Evolutionary conservation across 306 rosid species (phyloP).

Genomic region (Luffa aegyptiaca): DNA sequence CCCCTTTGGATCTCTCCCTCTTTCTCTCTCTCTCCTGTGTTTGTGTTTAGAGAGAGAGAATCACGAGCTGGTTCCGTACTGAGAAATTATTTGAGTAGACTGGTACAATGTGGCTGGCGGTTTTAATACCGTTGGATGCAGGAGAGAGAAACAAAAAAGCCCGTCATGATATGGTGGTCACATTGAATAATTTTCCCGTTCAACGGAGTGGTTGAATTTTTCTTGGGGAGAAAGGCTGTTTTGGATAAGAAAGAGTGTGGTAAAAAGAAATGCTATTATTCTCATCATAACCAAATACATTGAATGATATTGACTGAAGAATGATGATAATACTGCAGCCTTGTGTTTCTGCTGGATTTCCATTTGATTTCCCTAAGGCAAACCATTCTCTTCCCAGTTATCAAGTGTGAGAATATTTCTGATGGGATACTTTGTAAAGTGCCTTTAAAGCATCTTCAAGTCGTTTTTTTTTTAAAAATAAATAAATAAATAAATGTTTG

Average conservation of each 20-base stretch:
- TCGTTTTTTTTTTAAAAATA: not conserved
- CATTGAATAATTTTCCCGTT: too few relatives aligned
- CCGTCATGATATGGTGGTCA: too few relatives aligned
- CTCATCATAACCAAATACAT: not conserved
- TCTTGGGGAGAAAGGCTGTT: not conserved
- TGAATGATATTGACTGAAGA: not conserved
- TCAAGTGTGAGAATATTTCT: not conserved
- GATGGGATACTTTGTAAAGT: constrained; percentile 6
- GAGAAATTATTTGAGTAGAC: not conserved
- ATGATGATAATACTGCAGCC: not conserved
- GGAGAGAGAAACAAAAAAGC: not conserved
- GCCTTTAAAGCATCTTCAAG: not conserved
- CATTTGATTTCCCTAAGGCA: not conserved
- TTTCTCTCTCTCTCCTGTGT: not conserved
- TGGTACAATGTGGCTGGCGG: not conserved
- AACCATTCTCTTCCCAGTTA: not conserved
- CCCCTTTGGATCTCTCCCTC: not conserved
- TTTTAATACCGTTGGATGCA: not conserved
- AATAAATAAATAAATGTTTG: too few relatives aligned
- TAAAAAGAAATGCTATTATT: not conserved
- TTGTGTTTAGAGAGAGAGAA: not conserved
- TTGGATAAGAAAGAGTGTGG: not conserved
- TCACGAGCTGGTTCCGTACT: not conserved
- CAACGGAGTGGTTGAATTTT: not conserved
- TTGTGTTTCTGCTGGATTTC: not conserved